Conservation (phyloP, 2,329 filamentous ascomycete genomes). For the Colletotrichum caudatum region DNA sequence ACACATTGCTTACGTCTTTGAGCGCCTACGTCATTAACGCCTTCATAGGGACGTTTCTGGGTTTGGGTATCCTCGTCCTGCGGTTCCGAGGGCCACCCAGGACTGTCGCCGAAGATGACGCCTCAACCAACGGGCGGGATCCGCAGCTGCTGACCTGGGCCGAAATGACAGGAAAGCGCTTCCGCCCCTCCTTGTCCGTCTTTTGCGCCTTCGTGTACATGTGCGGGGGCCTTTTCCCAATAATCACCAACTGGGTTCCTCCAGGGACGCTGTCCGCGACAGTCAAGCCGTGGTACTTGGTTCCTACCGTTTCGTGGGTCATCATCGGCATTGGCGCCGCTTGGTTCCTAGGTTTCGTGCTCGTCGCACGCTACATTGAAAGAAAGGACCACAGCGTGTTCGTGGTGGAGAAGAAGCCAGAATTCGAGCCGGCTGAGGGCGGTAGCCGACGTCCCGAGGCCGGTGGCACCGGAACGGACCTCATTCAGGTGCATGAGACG, state of each 20-base stretch:
- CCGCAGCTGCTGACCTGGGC: slow-evolving; percentile 46
- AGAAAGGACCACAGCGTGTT: slow-evolving; percentile 50
- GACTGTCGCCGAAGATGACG: slow-evolving; percentile 37
- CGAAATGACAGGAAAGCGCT: slow-evolving; percentile 49
- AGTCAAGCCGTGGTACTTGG: slow-evolving; percentile 47
- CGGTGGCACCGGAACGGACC: slow-evolving; percentile 41
- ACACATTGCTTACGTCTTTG: slow-evolving; percentile 49
- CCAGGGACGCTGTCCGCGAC: slow-evolving; percentile 27
- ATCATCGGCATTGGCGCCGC: slow-evolving; percentile 47
- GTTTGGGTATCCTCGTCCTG: slow-evolving; percentile 52
- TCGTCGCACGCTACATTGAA: slow-evolving; percentile 47
- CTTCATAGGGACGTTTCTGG: slow-evolving; percentile 52
- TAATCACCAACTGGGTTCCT: slow-evolving; percentile 51
- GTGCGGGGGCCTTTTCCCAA: slow-evolving; percentile 50
- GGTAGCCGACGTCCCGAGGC: slow-evolving; percentile 21
- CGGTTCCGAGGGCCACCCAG: slow-evolving; percentile 50
- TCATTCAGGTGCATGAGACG: slow-evolving; percentile 53
- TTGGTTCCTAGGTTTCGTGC: slow-evolving; percentile 53
- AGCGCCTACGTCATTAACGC: slow-evolving; percentile 52
- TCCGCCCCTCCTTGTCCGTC: slow-evolving; percentile 50
- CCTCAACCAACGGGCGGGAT: slow-evolving; percentile 28
- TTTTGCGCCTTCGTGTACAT: slow-evolving; percentile 49
- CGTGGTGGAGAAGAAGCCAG: slow-evolving; percentile 51
- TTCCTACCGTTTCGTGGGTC: slow-evolving; percentile 49
- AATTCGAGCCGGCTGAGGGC: slow-evolving; percentile 49